Evolutionary conservation across 129 eudicot species (phyloP), one percentile per base, ranked within the genome.

Genomic region (Centrapalus pauciflorus): DNA sequence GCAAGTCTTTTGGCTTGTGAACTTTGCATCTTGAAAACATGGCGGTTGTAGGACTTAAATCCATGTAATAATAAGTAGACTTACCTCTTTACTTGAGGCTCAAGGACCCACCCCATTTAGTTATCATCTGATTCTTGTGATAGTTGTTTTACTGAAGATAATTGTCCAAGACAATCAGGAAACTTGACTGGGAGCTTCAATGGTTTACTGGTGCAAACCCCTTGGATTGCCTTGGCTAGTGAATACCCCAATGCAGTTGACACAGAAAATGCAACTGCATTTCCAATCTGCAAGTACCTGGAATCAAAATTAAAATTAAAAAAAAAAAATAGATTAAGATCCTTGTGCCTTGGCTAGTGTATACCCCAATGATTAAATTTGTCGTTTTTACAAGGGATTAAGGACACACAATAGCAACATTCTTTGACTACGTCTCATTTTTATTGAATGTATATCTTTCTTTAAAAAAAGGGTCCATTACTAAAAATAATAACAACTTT

Each of bases 231-330:
- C 41, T 61, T 66, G 32, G 81, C 81, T 59, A 84, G 78, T 13
- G 79, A 16, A 46, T 77, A 71, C 5, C 90, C 90, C 33, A 84
- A 67, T 23, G 84, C 84, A 4, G 73, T 75, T 48, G 90, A 79
- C 14, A 84, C 90, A 1, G 86, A 56, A 21, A 84, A 67, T 2
- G 84, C 71, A 55, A 84, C 86, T 7, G 86, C 90, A 74, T 84
- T 84, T 35, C 90, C 90, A 7, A 84, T 79, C 23, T 84, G 90
- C 37, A 75, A 66, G 27, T 84, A 84, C 69, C 90, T 84, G 69
- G 50, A 72, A 69, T 28, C 57, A 55, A 24, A 29, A 25, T 40
- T 2, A 58, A 43, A 26, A n/a, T n/a, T n/a, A n/a, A n/a, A n/a
- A n/a, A 13, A 37, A 52, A 48, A 26, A 27, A 0, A 16, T 61